phyloP scores from a whole-genome alignment of 2,329 filamentous ascomycete genomes.

The Curvularia eragrostidis region DNA sequence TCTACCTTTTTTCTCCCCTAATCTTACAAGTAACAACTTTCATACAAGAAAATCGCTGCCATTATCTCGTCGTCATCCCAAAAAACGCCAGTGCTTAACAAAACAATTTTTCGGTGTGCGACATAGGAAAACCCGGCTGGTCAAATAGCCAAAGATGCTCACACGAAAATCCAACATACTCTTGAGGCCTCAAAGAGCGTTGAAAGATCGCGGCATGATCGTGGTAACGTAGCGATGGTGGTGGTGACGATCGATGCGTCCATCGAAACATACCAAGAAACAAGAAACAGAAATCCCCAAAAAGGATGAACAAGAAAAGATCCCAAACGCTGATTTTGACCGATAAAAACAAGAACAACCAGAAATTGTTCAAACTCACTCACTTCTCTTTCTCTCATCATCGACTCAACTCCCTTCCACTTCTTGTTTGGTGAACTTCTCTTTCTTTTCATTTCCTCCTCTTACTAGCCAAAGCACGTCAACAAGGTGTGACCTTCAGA shows the following conservation, averaged over 20 bases:
- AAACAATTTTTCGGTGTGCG: constrained; percentile 11
- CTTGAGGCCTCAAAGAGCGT: constrained; percentile 12
- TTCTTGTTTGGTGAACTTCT: background rate
- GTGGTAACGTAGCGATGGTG: background rate
- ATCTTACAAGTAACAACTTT: constrained; percentile 7
- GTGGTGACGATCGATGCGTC: constrained; percentile 3
- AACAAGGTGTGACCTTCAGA: constrained; percentile 30
- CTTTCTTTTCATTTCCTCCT: background rate
- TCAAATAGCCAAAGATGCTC: constrained; percentile 28
- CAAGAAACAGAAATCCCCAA: constrained; percentile 4
- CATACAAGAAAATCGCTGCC: background rate
- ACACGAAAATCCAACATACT: constrained; percentile 6
- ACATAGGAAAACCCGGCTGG: constrained; percentile 33
- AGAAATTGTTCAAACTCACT: background rate
- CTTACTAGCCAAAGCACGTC: background rate
- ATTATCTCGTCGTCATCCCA: background rate
- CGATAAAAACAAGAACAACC: background rate
- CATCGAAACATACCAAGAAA: constrained; percentile 7
- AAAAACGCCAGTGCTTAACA: constrained; percentile 15
- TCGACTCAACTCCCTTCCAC: background rate
- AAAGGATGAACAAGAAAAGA: background rate
- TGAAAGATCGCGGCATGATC: constrained; percentile 15
- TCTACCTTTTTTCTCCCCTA: background rate
- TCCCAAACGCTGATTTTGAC: constrained; percentile 14
- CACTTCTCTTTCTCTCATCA: background rate